Evolutionary conservation across 257 asterid species (phyloP).

Genomic region (Phtheirospermum japonicum): DNA sequence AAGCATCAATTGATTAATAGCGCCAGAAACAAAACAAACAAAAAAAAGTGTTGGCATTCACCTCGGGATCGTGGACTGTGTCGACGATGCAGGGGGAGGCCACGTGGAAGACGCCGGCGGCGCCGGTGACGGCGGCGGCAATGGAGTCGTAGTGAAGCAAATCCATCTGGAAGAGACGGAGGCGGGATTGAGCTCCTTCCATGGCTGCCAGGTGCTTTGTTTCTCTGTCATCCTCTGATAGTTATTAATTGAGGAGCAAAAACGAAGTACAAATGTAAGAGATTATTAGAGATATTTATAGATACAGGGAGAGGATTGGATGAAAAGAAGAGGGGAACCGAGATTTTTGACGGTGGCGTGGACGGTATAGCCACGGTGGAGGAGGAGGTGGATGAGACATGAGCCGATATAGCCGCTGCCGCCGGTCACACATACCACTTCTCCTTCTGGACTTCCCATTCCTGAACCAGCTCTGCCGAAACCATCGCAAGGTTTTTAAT

Average conservation of each 20-base stretch:
- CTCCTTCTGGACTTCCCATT: constrained; percentile 21
- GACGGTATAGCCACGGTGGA: constrained; percentile 81
- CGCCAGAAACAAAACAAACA: neutral
- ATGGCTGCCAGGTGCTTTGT: constrained; percentile 63
- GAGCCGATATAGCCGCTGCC: constrained; percentile 43
- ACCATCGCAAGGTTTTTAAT: too few species aligned
- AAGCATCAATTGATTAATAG: neutral
- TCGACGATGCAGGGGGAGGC: constrained; percentile 64
- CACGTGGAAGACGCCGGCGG: constrained; percentile 59
- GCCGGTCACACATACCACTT: constrained; percentile 26
- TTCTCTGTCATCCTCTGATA: constrained; percentile 59
- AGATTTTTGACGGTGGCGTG: constrained; percentile 70
- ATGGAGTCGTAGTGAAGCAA: constrained; percentile 59
- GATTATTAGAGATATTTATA: neutral
- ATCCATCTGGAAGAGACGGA: constrained; percentile 61
- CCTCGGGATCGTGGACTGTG: constrained; percentile 63
- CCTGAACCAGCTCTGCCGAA: too few species aligned
- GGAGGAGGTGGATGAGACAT: constrained; percentile 66
- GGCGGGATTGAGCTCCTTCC: constrained; percentile 61
- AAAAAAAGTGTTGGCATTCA: constrained; percentile 2
- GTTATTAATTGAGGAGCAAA: neutral
- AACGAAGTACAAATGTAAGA: neutral
- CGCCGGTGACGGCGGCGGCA: constrained; percentile 47
- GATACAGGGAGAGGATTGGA: neutral
- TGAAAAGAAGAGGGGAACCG: constrained; percentile 34